Base-by-base conservation (phyloP, 352 stramenopile genomes). In the Phytopythium helicoides region DNA sequence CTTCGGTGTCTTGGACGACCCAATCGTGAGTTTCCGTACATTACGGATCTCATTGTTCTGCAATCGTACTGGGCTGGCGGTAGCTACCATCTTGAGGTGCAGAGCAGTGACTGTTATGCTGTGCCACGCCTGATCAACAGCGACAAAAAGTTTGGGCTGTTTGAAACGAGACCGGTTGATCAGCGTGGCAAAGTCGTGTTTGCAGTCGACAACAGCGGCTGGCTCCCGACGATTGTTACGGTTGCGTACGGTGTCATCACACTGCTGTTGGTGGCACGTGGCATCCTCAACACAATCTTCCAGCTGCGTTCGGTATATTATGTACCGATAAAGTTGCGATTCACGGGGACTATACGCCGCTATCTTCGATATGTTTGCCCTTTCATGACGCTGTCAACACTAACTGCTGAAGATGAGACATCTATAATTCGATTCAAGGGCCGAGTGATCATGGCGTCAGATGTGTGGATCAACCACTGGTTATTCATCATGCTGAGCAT, bases 391-490 rank as follows among this genome's bases (percentile, higher is more conserved):
- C 23, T 78, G 9, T 63, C 63, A 3, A 68, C 62, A 18, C 56
- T 56, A 23, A 66, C 68, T 23, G 40, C 73, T 2, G 69, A 78
- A 5, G 55, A 82, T 23, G 63, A 68, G 15, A 70, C 60, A 12
- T 26, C 59, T 0, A 66, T 84, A 6, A 76, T 88, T 26, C 61
- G 62, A 1, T 85, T 86, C 61, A 81, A 83, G 25, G 77, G 72
- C 22, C 62, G 56, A 25, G 23, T 75, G 12, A 56, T 88, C 25
- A 76, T 85, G 58, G 77, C 70, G 0, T 86, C 77, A 1, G 72
- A 86, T 21, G 54, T 83, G 3, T 86, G 77, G 77, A 81, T 86
- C 53, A 88, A 86, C 52, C 74, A 88, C 47, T 88, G 77, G 77
- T 56, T 86, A 2, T 88, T 81, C 54, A 85, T 86, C 10, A 34